Base-by-base conservation (phyloP, 352 stramenopile species). In the Globisporangium paroecandrum region DNA sequence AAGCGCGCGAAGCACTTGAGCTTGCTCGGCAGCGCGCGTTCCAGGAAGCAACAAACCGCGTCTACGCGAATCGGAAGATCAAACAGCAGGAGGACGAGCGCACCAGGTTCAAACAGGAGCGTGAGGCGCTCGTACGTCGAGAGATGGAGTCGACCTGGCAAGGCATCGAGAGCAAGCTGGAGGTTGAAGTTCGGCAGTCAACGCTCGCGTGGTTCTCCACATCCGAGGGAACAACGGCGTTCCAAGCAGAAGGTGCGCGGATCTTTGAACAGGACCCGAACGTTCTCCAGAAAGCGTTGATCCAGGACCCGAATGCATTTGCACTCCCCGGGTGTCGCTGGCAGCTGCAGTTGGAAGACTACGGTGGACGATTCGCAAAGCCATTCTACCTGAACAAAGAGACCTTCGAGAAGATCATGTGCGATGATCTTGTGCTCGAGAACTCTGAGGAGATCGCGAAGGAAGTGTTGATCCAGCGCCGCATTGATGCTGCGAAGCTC, bases 341-440 rank as follows among this genome's bases (percentile, higher is more conserved):
- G 82, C 79, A 91, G 36, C 64, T 89, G 27, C 75, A 78, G 1
- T 69, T 93, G 3, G 81, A 89, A 20, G 79, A 80, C 36, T 83
- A 84, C 36, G 79, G 83, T 12, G 68, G 72, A 5, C 74, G 77
- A 13, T 76, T 81, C n/a, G 77, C 85, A 34, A 91, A 93, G 53
- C 73, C 82, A 0, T 90, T 85, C 61, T 93, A 87, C 53, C 69
- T 89, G 13, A 87, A 93, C 69, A 73, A 60, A 0, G 72, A 87
- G 62, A 89, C 80, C 1, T 82, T 85, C 10, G 74, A 91, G 36
- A 91, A 89, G 61, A 71, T 89, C 69, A 69, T 89, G 64, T 93
- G 83, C 41, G 82, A 87, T 59, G 81, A 90, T 22, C 69, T 93
- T 18, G 74, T 87, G 53, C 76, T 91, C 61, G 82, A 90, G 5